Conservation (phyloP, 768 basidiomycete genomes). For the Podaxis sp. region DNA sequence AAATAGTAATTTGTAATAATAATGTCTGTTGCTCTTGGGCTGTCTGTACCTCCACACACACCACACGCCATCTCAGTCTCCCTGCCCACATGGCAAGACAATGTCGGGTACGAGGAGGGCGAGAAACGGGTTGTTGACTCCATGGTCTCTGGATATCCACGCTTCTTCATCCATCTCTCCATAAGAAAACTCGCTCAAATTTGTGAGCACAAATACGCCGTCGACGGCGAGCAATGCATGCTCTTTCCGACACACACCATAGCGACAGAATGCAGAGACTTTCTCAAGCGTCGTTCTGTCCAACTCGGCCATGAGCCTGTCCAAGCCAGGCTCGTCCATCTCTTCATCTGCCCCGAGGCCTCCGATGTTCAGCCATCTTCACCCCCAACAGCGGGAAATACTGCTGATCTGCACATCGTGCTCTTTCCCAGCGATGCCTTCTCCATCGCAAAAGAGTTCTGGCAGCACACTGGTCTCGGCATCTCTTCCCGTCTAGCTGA, state of each 20-base stretch:
- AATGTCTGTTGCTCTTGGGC: constrained; percentile 40
- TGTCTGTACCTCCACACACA: constrained; percentile 62
- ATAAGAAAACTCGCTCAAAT: constrained; percentile 85
- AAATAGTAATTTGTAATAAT: constrained; percentile 6
- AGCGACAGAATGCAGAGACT: constrained; percentile 75
- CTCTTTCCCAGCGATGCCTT: constrained; percentile 67
- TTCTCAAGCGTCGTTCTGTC: constrained; percentile 56
- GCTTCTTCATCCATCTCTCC: constrained; percentile 89
- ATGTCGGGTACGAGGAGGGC: constrained; percentile 90
- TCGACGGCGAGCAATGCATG: constrained; percentile 70
- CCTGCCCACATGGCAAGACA: constrained; percentile 89
- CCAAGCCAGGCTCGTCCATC: constrained; percentile 62
- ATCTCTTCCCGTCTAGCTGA: constrained; percentile 89
- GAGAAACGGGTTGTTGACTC: constrained; percentile 72
- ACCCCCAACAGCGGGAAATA: constrained; percentile 25
- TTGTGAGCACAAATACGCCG: constrained; percentile 78
- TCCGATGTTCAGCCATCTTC: constrained; percentile 12
- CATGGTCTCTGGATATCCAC: constrained; percentile 90
- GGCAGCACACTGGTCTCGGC: constrained; percentile 93
- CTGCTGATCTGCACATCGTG: constrained; percentile 75
- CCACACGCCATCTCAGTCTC: constrained; percentile 96
- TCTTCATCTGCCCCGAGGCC: constrained; percentile 67
- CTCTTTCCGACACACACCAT: constrained; percentile 73
- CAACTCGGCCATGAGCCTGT: constrained; percentile 33
- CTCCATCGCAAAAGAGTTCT: constrained; percentile 82